Base-by-base conservation (phyloP, 345 rosid species). In the Clausena lansium region DNA sequence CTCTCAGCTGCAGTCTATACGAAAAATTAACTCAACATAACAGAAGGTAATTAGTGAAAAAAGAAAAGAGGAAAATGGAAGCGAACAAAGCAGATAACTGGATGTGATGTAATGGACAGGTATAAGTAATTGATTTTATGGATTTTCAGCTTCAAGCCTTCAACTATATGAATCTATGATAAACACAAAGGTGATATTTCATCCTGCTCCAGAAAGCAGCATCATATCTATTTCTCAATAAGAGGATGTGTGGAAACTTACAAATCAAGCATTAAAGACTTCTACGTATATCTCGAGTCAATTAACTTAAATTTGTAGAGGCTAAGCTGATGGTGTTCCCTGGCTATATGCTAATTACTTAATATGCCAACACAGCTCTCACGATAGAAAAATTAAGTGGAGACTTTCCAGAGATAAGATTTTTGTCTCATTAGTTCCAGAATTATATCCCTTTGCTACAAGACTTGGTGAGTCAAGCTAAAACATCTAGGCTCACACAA, bases 1-100 rank as follows among this genome's bases (percentile, higher is more conserved):
- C 41, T 74, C 20, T 73, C 81, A n/a, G 85, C 81, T 1, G 36
- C 33, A 50, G 35, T 35, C 85, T 79, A 19, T 38, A 50, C 19
- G n/a, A 35, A 5, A 39, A 36, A 24, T 9, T 15, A 27, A 38
- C 35, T 80, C 66, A 70, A 62, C 30, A 28, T 33, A 52, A 62
- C 69, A 63, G 10, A 71, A 71, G 22, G 57, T 25, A 77, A 81
- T 17, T 52, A 70, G 74, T 59, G 54, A 59, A 60, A 41, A 41
- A 61, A 45, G 25, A 28, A 50, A 62, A 32, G 39, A 75, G 7
- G 30, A 62, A 47, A 50, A 32, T 22, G 33, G 58, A 28, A 39
- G 25, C 3, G 20, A 55, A 62, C 28, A 2, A 25, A 5, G 20
- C 39, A 70, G 25, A 30, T 30, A 70, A 30, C 20, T 52, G 39